These are phyloP conservation scores for Oryza australiensis DNA, from an alignment of 176 grass and related monocot species.

Conservation along the genomic window DNA sequence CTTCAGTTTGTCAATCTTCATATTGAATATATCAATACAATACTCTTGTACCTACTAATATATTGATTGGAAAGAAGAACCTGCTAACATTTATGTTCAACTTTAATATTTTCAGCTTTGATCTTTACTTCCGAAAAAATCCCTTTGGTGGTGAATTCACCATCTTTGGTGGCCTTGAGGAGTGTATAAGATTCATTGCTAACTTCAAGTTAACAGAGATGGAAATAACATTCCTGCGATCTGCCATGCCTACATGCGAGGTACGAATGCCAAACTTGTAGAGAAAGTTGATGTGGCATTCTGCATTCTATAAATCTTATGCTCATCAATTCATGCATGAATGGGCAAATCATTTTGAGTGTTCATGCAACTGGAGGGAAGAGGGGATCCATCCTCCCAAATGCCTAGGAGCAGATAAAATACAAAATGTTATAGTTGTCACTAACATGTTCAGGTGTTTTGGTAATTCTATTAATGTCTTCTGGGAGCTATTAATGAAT, in stretches of 20 bases:
- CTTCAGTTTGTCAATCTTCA: not conserved
- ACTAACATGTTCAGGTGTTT: not conserved
- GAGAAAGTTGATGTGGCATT: not conserved
- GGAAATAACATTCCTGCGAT: slow-evolving; percentile 74
- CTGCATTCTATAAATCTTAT: not conserved
- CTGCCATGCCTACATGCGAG: slow-evolving; percentile 76
- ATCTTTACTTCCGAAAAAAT: slow-evolving; percentile 93
- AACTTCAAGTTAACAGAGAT: slow-evolving; percentile 84
- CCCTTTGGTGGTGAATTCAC: slow-evolving; percentile 94
- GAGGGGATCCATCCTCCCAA: not conserved
- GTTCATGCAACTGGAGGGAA: slow-evolving; percentile 5
- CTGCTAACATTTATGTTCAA: not conserved
- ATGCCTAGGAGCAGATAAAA: not conserved
- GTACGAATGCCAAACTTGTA: slow-evolving; percentile 35
- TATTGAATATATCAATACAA: not conserved
- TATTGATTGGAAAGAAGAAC: not conserved
- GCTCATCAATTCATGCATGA: not conserved
- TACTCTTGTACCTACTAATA: not conserved
- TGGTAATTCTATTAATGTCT: not conserved
- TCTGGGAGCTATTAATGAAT: not conserved
- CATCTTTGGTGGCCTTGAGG: slow-evolving; percentile 92
- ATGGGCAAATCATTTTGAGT: not conserved
- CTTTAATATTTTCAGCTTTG: slow-evolving; percentile 64
- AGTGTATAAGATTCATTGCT: slow-evolving; percentile 90
- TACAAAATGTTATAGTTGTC: not conserved